Percentiles rank a stretch among this genome's conserved stretches.
Evolutionary conservation across 352 stramenopile species (phyloP).

Genomic region (Pythium chondricola): DNA sequence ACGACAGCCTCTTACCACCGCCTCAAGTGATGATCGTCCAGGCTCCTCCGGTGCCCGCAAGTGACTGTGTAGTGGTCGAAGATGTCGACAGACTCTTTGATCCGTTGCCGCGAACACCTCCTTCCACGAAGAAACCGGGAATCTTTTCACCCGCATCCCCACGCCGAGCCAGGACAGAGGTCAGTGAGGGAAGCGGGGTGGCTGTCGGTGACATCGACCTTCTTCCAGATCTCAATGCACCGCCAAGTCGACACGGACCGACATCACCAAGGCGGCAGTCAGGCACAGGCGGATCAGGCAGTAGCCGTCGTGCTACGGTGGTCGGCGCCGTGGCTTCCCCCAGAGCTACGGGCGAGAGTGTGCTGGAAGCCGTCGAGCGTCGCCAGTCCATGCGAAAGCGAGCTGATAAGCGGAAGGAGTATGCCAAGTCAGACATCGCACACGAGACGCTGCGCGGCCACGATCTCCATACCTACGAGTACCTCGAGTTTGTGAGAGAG

Average conservation of each 20-base stretch:
- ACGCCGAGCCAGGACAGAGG: not conserved
- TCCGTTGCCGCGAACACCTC: not conserved
- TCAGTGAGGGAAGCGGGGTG: not conserved
- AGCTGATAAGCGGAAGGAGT: constrained; percentile 36
- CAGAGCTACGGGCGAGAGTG: not conserved
- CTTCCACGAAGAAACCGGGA: constrained; percentile 5
- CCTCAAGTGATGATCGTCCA: not conserved
- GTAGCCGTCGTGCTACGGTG: not conserved
- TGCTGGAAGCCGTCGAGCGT: constrained; percentile 28
- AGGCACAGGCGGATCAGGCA: too few relatives aligned
- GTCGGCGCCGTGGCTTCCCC: not conserved
- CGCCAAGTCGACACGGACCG: too few relatives aligned
- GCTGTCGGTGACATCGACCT: not conserved
- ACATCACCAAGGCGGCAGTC: too few relatives aligned
- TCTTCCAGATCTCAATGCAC: too few relatives aligned
- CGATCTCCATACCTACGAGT: constrained; percentile 61
- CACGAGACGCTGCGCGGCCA: constrained; percentile 61
- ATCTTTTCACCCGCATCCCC: constrained; percentile 11
- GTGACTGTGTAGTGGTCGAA: constrained; percentile 2
- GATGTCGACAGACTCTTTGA: constrained; percentile 13
- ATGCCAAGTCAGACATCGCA: constrained; percentile 44
- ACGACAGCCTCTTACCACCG: constrained; percentile 17
- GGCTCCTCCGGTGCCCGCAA: not conserved
- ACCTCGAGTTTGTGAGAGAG: constrained; percentile 63
- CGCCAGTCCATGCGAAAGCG: constrained; percentile 40